Percentiles rank a stretch among this genome's conserved stretches.
These are phyloP conservation scores for Penicillium sp. DNA, from an alignment of 2,329 filamentous ascomycete genomes.

Conservation along the genomic window DNA sequence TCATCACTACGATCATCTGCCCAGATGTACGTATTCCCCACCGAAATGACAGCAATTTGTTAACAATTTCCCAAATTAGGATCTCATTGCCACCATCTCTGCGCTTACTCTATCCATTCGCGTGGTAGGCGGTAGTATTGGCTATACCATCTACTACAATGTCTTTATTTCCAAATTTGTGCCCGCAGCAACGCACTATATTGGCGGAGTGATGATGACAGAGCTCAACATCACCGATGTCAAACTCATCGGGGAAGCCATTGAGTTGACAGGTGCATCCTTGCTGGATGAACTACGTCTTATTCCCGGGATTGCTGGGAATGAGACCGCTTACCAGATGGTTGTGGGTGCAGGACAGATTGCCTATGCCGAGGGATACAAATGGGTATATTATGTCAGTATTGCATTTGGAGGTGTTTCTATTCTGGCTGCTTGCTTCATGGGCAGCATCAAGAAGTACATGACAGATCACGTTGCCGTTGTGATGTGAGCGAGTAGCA, in stretches of 20 bases:
- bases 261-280: slow-evolving; percentile 55
- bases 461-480: slow-evolving; percentile 62
- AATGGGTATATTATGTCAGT: slow-evolving; percentile 62
- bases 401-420: slow-evolving; percentile 62
- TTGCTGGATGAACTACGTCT: slow-evolving; percentile 51
- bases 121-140: slow-evolving; percentile 66
- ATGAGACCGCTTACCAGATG: slow-evolving; percentile 51
- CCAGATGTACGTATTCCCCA: slow-evolving; percentile 52
- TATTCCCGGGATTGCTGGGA: slow-evolving; percentile 56
- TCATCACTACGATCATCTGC: slow-evolving; percentile 69
- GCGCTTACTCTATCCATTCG: slow-evolving; percentile 70
- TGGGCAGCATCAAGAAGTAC: slow-evolving; percentile 60
- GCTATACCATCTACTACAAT: slow-evolving; percentile 62
- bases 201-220: slow-evolving; percentile 53
- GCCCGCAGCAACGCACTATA: slow-evolving; percentile 48
- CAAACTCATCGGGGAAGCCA: slow-evolving; percentile 51
- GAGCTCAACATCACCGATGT: slow-evolving; percentile 53
- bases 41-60: background rate
- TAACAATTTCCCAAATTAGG: slow-evolving; percentile 24
- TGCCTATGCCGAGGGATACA: slow-evolving; percentile 60
- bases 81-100: slow-evolving; percentile 69
- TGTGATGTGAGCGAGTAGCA: slow-evolving; percentile 36
- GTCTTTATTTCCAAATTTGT: slow-evolving; percentile 50
- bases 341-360: slow-evolving; percentile 59
- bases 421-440: slow-evolving; percentile 59